Evolutionary conservation across 768 basidiomycete genomes (phyloP), one percentile per base, ranked within the genome.

Genomic region (Lepiota venenata): DNA sequence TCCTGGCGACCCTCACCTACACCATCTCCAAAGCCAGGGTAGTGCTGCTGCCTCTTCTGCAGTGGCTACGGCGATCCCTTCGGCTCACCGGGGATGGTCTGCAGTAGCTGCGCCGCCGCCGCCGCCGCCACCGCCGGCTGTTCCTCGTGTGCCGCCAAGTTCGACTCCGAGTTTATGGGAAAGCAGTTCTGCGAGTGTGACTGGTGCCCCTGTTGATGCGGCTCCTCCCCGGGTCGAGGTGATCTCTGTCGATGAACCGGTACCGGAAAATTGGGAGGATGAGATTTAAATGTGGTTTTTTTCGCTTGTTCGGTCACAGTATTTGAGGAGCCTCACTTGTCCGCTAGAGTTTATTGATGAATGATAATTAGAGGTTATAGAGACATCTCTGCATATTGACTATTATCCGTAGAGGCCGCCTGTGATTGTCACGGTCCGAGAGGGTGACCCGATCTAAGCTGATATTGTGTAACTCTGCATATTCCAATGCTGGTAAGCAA

Each of bases 221-320:
- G 38, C 27, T 15, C 16, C 42, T 29, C 42, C 36, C 14, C 29
- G 40, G 39, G 47, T 16, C n/a, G 53, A 47, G 11, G 56, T 59
- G n/a, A 56, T 63, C 47, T 57, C 46, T 18, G 38, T 41, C 2
- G 50, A 56, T 14, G 61, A 58, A 16, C 58, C 39, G 29, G 67
- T 73, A 2, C 63, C 66, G 10, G 70, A 72, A 53, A 66, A 61
- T 56, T 72, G 71, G 71, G 71, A 72, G 44, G 71, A 72, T 58
- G 71, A 72, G 61, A 52, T 63, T 50, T 63, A 58, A 52, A 50
- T 14, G 21, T 6, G 6, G 1, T 5, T 42, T 20, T 6, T 10
- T 37, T 38, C 22, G 37, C 10, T 25, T 25, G 25, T 25, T 25
- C 25, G 25, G 2, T 25, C n/a, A n/a, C n/a, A n/a, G n/a, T n/a